Percentiles rank a stretch among this genome's conserved stretches.
phyloP scores from a whole-genome alignment of 1,284 basidiomycete species.

The Ceratobasidium sp. region DNA sequence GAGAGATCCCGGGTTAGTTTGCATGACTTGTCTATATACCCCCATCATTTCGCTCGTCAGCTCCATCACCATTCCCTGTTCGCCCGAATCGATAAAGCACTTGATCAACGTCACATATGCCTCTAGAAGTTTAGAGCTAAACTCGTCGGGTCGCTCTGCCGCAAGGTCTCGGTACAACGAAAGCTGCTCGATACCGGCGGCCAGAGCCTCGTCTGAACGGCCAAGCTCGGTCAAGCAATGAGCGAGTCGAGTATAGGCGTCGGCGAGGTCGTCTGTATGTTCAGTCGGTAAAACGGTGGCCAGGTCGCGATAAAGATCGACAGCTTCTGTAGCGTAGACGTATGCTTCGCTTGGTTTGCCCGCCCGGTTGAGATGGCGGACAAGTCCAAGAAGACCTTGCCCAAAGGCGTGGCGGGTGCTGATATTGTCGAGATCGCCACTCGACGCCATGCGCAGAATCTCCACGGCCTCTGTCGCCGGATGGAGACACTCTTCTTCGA shows the following conservation, averaged over 20 bases:
- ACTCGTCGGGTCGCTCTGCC: neutral
- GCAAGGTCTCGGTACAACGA: neutral
- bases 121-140: neutral
- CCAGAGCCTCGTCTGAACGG: neutral
- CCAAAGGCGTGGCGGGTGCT: neutral
- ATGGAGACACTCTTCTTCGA: constrained; percentile 2
- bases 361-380: neutral
- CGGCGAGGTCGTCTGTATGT: neutral
- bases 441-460: neutral
- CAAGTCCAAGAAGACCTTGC: neutral
- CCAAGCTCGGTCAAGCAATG: neutral
- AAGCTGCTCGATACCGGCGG: neutral
- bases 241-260: neutral
- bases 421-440: neutral
- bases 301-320: neutral
- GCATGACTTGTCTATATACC: neutral
- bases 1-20: neutral
- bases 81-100: neutral
- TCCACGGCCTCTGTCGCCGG: neutral
- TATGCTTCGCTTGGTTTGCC: neutral
- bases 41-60: neutral
- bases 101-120: neutral
- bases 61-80: constrained; percentile 7
- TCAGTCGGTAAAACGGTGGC: neutral
- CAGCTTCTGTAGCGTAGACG: neutral